Base-by-base conservation (phyloP, 352 stramenopile species). In the Elongisporangium prolatum region DNA sequence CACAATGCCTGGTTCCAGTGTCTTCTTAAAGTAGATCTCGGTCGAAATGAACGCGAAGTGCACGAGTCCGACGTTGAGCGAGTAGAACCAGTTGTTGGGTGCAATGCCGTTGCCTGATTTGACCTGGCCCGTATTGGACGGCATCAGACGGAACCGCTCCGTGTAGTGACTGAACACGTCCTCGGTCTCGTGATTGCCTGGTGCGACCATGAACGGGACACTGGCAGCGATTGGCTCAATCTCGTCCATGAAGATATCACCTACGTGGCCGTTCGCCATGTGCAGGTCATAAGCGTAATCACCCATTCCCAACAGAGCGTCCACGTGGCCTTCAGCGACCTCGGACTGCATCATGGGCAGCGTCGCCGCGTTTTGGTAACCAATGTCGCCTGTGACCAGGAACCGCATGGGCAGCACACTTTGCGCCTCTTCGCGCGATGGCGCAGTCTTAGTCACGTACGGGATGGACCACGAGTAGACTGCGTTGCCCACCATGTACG, bases 51-150 rank as follows among this genome's bases (percentile, higher is more conserved):
- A 74, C 5, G 88, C 72, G 55, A 96, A 95, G 65, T 96, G 86
- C 24, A 96, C 86, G 57, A 94, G 85, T 0, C 87, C 87, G 49
- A 91, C 81, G 59, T 96, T 72, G 56, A 88, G 85, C 52, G 85
- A 93, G 77, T 94, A 95, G 64, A 94, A 96, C 83, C 87, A 94
- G 54, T 94, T 95, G 72, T 97, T 96, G 0, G 80, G 84, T 14
- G 80, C 81, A 24, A 85, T 66, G 18, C 84, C 79, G 21, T 77
- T 67, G 3, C 65, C 61, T 4, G 83, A 76, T 14, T 76, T 51
- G 20, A 89, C 79, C 11, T 72, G 71, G 47, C 84, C 81, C 18
- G 77, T 74, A 60, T 87, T 92, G 49, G 80, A 79, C 34, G 88
- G 86, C 80, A 96, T 94, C 40, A 89, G 73, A 38, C 77, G 83